Evolutionary conservation across 331 rosid species (phyloP).

Genomic region (Malus hybrid): DNA sequence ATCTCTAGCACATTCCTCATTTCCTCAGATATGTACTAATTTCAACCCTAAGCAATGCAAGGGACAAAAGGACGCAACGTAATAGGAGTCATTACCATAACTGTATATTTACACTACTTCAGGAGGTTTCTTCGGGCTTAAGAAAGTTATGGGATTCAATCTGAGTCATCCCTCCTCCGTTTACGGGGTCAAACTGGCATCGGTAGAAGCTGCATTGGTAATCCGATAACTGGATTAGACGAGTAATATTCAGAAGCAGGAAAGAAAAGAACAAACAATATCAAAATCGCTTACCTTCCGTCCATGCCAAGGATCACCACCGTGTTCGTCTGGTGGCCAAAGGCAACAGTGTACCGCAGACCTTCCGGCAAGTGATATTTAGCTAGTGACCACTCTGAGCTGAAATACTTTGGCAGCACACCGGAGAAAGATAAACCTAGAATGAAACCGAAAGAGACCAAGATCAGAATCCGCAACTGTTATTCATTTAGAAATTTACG

Average conservation of each 20-base stretch:
- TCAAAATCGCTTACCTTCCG: slow-evolving; percentile 51
- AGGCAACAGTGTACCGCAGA: slow-evolving; percentile 47
- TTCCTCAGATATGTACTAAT: slow-evolving; percentile 5
- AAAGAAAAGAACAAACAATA: not conserved
- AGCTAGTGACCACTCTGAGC: slow-evolving; percentile 85
- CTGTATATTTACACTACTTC: not conserved
- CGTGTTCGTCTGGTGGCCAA: slow-evolving; percentile 74
- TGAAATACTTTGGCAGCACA: slow-evolving; percentile 64
- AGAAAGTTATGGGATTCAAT: slow-evolving; percentile 59
- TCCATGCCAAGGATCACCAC: slow-evolving; percentile 74
- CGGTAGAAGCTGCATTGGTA: slow-evolving; percentile 60
- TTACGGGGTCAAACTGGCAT: slow-evolving; percentile 55
- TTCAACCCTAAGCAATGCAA: not conserved
- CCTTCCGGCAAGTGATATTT: slow-evolving; percentile 69
- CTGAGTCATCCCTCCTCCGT: slow-evolving; percentile 59
- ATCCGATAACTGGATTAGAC: slow-evolving; percentile 3
- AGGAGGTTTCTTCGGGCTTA: slow-evolving; percentile 54
- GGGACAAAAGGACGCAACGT: not conserved
- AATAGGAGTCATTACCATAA: not conserved
- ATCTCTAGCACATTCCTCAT: not conserved
- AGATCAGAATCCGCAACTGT: not conserved
- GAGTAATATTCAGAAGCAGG: too few species aligned
- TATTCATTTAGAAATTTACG: not conserved
- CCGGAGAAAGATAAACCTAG: slow-evolving; percentile 34
- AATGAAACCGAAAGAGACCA: not conserved